A percentile compares a stretch with the other conserved stretches of the same genome.
Evolutionary conservation across 257 asterid genomes (phyloP).

Genomic region (Fraxinus excelsior): DNA sequence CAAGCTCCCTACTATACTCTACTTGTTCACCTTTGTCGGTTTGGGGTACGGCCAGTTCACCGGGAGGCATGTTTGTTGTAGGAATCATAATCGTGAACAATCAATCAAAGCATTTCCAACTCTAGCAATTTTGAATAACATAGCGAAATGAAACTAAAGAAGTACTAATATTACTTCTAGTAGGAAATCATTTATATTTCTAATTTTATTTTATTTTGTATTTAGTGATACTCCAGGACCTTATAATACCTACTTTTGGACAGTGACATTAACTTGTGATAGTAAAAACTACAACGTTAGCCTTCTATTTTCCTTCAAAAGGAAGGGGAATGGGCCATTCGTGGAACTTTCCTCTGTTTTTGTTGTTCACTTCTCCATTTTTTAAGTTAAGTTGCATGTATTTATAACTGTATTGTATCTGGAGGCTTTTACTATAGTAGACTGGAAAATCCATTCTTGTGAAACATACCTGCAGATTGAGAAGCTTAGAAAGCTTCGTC

Average conservation of each 20-base stretch:
- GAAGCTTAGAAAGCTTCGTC: conserved; percentile 53
- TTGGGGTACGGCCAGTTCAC: too few species aligned
- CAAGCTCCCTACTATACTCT: too few species aligned
- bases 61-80: background rate
- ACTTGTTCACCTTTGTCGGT: too few species aligned
- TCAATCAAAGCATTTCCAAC: background rate
- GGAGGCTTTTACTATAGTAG: conserved; percentile 1
- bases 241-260: background rate
- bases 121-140: background rate
- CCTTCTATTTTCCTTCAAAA: background rate
- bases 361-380: background rate
- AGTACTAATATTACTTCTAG: background rate
- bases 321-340: background rate
- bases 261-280: background rate
- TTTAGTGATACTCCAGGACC: background rate
- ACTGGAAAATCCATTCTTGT: conserved; percentile 13
- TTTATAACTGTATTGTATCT: conserved; percentile 13
- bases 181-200: background rate
- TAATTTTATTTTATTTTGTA: too few species aligned
- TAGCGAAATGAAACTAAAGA: background rate
- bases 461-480: conserved; percentile 53
- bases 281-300: too few species aligned
- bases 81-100: background rate
- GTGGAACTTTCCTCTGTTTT: background rate
- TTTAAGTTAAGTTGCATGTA: background rate